phyloP scores from a whole-genome alignment of 2,329 filamentous ascomycete species.

The Clarireedia paspali region DNA sequence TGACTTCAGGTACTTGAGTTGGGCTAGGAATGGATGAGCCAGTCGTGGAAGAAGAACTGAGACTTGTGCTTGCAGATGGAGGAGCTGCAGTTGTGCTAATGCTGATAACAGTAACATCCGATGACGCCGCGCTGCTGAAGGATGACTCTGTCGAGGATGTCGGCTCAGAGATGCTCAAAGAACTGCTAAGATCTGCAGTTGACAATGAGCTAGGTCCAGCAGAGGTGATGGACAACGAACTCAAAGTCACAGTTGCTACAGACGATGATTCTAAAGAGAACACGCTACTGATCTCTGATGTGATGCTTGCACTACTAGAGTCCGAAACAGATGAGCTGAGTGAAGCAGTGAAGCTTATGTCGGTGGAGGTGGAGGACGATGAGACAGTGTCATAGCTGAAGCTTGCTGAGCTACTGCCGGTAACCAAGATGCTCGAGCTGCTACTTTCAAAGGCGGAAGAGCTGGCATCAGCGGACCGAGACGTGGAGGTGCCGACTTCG shows the following conservation, averaged over 20 bases:
- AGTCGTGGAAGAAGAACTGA: background rate
- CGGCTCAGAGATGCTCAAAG: background rate
- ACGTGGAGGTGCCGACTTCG: background rate
- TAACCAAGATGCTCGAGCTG: background rate
- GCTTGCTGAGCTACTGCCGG: background rate
- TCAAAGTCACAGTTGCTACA: background rate
- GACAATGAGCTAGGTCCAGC: background rate
- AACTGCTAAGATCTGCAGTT: background rate
- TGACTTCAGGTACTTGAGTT: background rate
- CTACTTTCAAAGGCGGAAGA: background rate
- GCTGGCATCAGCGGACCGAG: background rate
- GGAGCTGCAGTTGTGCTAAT: background rate
- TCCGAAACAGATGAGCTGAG: background rate
- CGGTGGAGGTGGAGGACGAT: background rate
- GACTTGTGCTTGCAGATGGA: background rate
- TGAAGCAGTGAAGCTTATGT: background rate
- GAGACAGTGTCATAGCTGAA: background rate
- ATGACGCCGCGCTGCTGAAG: background rate
- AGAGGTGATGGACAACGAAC: background rate
- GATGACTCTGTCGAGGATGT: background rate
- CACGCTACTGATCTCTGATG: background rate
- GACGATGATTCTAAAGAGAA: background rate
- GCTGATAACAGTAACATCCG: background rate
- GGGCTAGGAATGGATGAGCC: background rate
- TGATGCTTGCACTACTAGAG: background rate